Evolutionary conservation across 2,329 filamentous ascomycete species (phyloP), one percentile per base, ranked within the genome.

Genomic region (Fusarium sp.): DNA sequence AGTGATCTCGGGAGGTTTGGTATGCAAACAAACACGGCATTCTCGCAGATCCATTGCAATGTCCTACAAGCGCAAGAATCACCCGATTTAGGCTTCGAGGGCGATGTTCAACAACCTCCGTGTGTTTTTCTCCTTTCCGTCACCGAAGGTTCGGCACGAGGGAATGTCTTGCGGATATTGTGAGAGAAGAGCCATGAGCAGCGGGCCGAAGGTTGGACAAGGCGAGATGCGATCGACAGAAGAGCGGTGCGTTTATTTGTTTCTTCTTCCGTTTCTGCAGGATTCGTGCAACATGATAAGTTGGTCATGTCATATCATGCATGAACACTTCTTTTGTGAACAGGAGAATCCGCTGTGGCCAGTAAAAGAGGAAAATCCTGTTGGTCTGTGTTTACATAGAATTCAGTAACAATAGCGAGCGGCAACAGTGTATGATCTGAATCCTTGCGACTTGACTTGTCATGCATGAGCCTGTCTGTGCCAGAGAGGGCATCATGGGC

Each of bases 121-220:
- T 68, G 42, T 26, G 36, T 39, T 42, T 44, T 24, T 38, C 59
- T 36, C 31, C 59, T 62, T 55, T 35, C 57, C 48, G 39, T 49
- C 41, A 41, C 60, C 54, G 61, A 51, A 28, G 45, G 65, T 54
- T 61, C 63, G 75, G 75, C 65, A 76, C 66, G 61, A 73, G 58
- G 71, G 75, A 69, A 70, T 70, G 60, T 76, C 60, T 76, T 77
- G 75, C 75, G 72, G 75, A 67, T 66, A 63, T 76, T n/a, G 66
- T 76, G 75, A 45, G 41, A 70, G 55, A 56, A 63, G 59, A 59
- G 54, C 59, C 69, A 62, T 66, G 64, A 65, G 60, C 51, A 67
- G 62, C 52, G 70, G 52, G 62, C 73, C 63, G 66, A 59, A 66
- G 64, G 70, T 74, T 59, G 64, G 52, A 74, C 63, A 63, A 65